These are phyloP conservation scores for Lyophyllum atratum DNA, from an alignment of 768 basidiomycete genomes.

Conservation along the genomic window DNA sequence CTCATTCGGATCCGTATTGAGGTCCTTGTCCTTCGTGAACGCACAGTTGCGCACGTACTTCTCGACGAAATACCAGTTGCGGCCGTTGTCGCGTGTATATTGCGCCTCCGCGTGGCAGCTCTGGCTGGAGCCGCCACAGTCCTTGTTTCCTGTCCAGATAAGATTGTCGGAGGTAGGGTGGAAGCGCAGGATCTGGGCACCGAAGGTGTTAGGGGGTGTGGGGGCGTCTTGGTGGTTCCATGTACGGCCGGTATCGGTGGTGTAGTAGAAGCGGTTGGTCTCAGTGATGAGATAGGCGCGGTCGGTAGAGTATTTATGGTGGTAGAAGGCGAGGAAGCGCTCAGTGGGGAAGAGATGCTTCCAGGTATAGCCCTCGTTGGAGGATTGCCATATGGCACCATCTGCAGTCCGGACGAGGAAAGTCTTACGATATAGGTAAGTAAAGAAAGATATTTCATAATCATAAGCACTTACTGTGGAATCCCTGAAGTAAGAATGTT, in stretches of 20 bases:
- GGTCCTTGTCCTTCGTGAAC: constrained; percentile 82
- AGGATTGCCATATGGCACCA: constrained; percentile 87
- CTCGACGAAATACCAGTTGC: constrained; percentile 75
- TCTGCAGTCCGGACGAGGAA: constrained; percentile 82
- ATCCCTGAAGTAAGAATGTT: constrained; percentile 83
- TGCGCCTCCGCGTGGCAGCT: constrained; percentile 76
- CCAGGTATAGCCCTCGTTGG: constrained; percentile 96
- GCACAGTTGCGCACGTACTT: constrained; percentile 88
- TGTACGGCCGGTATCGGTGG: constrained; percentile 74
- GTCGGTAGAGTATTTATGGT: constrained; percentile 77
- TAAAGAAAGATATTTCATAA: background rate
- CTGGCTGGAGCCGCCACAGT: constrained; percentile 48
- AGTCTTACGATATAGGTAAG: constrained; percentile 47
- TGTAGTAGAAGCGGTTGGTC: constrained; percentile 64
- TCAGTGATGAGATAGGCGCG: constrained; percentile 91
- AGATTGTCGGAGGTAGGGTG: constrained; percentile 83
- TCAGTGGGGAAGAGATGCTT: constrained; percentile 58
- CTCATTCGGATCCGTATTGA: constrained; percentile 81
- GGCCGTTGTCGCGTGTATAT: constrained; percentile 78
- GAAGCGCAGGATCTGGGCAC: constrained; percentile 78
- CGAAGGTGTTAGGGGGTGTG: constrained; percentile 76
- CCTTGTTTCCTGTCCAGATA: constrained; percentile 84
- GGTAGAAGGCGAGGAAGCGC: constrained; percentile 81
- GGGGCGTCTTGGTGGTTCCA: constrained; percentile 70
- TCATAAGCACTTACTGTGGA: constrained; percentile 53